phyloP scores from a whole-genome alignment of 129 eudicot genomes.

The Deinandra increscens region DNA sequence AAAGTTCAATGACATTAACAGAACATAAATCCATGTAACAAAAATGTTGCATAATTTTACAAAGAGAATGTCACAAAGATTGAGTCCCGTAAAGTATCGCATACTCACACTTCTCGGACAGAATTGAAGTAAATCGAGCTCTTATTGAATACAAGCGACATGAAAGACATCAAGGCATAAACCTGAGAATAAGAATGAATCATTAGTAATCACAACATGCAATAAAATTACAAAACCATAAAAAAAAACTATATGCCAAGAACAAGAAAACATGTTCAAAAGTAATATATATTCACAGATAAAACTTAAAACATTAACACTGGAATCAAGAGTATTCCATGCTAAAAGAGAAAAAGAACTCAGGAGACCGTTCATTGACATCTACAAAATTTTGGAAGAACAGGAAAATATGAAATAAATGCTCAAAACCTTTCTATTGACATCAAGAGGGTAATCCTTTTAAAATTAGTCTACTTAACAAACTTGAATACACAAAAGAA shows the following conservation, averaged over 20 bases:
- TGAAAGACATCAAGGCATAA: constrained; percentile 76
- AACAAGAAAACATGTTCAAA: constrained; percentile 4
- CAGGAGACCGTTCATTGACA: constrained; percentile 13
- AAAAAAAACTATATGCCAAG: background rate
- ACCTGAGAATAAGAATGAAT: constrained; percentile 35
- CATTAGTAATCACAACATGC: constrained; percentile 14
- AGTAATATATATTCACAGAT: background rate
- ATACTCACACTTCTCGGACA: constrained; percentile 80
- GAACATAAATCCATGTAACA: constrained; percentile 16
- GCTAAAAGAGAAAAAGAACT: background rate
- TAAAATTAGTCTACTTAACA: background rate
- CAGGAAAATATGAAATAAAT: background rate
- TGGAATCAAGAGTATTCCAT: constrained; percentile 3
- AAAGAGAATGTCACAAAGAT: constrained; percentile 18
- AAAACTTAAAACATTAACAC: background rate
- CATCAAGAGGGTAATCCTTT: background rate
- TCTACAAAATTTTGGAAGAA: background rate
- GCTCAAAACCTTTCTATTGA: background rate
- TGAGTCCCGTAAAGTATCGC: background rate
- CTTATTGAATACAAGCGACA: constrained; percentile 56
- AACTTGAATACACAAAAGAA: background rate
- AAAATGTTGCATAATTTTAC: background rate
- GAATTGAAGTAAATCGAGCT: constrained; percentile 78
- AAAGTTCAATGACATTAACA: constrained; percentile 8
- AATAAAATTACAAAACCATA: constrained; percentile 9